Conservation (phyloP, 1,284 basidiomycete species). For the Ceratobasidium sp. region DNA sequence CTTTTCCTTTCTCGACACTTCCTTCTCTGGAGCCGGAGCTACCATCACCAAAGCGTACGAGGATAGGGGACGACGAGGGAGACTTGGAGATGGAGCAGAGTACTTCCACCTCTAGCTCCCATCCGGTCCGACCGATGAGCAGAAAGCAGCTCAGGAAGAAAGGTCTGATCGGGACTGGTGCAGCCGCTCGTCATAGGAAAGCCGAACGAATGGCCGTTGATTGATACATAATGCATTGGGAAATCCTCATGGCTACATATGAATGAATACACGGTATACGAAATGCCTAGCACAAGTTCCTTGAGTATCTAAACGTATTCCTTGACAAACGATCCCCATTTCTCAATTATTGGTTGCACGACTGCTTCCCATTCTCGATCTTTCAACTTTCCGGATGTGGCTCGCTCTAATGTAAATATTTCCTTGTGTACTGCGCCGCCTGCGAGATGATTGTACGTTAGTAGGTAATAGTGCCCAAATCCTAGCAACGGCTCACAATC, state of each 20-base stretch:
- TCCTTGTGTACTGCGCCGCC: slow-evolving; percentile 72
- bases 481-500: slow-evolving; percentile 52
- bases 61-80: slow-evolving; percentile 22
- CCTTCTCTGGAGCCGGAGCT: slow-evolving; percentile 16
- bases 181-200: neutral
- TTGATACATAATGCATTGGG: neutral
- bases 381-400: slow-evolving; percentile 58
- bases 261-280: slow-evolving; percentile 1
- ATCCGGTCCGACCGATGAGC: neutral
- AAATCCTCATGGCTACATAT: neutral
- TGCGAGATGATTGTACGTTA: slow-evolving; percentile 42
- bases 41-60: slow-evolving; percentile 11
- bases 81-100: slow-evolving; percentile 13
- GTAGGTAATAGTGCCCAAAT: neutral
- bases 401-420: slow-evolving; percentile 72
- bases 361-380: slow-evolving; percentile 75
- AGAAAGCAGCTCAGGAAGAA: slow-evolving; percentile 11
- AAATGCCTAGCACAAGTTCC: neutral
- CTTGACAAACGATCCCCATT: slow-evolving; percentile 69
- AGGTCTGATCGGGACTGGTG: slow-evolving; percentile 7
- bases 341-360: slow-evolving; percentile 74
- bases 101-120: neutral
- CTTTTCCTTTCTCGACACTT: slow-evolving; percentile 17
- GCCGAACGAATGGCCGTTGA: slow-evolving; percentile 26
- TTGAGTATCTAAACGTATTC: slow-evolving; percentile 9